phyloP scores from a whole-genome alignment of 768 basidiomycete species.

The Naganishia vaughanmartiniae region DNA sequence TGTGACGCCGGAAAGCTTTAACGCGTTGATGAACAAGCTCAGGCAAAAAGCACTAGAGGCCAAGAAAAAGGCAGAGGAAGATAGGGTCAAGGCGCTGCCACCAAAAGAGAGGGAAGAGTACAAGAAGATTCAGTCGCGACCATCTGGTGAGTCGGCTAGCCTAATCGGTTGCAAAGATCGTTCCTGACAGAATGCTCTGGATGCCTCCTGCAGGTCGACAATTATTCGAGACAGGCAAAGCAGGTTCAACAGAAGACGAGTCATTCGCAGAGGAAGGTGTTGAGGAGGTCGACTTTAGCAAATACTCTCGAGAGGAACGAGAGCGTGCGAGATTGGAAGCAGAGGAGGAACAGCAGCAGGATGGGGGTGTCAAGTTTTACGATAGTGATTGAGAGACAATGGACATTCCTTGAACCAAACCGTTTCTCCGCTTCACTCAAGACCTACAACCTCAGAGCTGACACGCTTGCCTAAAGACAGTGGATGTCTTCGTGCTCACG shows the following conservation, averaged over 20 bases:
- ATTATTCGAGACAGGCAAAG: slow-evolving; percentile 78
- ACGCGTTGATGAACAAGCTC: slow-evolving; percentile 74
- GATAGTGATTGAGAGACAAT: slow-evolving; percentile 67
- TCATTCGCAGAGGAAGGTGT: slow-evolving; percentile 58
- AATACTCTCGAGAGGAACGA: slow-evolving; percentile 71
- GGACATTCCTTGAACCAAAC: not conserved
- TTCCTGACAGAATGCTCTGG: not conserved
- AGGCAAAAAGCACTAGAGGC: slow-evolving; percentile 64
- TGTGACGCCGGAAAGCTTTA: slow-evolving; percentile 78
- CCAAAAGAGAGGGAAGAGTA: slow-evolving; percentile 82
- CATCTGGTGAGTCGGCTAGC: slow-evolving; percentile 61
- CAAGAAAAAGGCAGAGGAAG: slow-evolving; percentile 73
- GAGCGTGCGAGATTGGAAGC: slow-evolving; percentile 56
- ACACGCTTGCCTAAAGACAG: no score
- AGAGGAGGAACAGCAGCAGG: slow-evolving; percentile 63
- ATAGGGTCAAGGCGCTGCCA: slow-evolving; percentile 65
- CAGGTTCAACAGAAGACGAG: slow-evolving; percentile 71
- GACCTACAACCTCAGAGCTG: no score
- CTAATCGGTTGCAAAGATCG: not conserved
- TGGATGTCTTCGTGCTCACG: no score
- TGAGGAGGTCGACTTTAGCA: slow-evolving; percentile 76
- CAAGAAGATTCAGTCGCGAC: slow-evolving; percentile 63
- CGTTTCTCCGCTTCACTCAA: not conserved
- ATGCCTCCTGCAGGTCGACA: slow-evolving; percentile 69
- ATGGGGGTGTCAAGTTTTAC: slow-evolving; percentile 60